Percentiles rank a stretch among this genome's conserved stretches.
Evolutionary conservation across 768 basidiomycete genomes (phyloP).

Genomic region (Termitomyces sp.): DNA sequence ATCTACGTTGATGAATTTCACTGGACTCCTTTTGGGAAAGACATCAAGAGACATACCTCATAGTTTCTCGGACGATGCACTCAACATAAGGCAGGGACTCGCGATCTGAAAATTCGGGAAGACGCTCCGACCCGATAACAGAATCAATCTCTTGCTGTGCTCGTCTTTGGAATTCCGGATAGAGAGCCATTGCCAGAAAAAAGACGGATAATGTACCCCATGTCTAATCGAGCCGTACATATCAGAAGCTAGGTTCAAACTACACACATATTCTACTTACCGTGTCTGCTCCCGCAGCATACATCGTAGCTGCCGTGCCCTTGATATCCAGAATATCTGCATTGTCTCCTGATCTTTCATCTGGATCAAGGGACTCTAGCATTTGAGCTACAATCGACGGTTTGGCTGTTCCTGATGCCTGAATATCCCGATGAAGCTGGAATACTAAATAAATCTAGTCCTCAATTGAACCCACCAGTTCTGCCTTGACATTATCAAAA

Average conservation of each 20-base stretch:
- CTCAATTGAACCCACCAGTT: constrained; percentile 26
- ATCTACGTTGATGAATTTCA: not conserved
- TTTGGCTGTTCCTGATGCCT: constrained; percentile 18
- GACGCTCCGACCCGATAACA: not conserved
- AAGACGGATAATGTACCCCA: not conserved
- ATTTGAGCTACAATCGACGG: constrained; percentile 17
- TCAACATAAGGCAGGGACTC: not conserved
- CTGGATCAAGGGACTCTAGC: constrained; percentile 11
- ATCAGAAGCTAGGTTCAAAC: not conserved
- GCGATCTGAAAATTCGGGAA: not conserved
- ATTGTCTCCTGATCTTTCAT: not conserved
- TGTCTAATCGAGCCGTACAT: not conserved
- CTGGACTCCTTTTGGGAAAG: not conserved
- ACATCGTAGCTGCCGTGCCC: constrained; percentile 2
- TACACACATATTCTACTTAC: not conserved
- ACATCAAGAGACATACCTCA: not conserved
- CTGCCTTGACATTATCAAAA: constrained; percentile 23
- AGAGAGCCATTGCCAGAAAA: not conserved
- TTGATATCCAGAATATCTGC: constrained; percentile 8
- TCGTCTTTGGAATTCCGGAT: not conserved
- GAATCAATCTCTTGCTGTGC: not conserved
- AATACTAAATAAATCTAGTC: not conserved
- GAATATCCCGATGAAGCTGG: not conserved
- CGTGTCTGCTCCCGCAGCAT: not conserved
- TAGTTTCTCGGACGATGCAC: not conserved